Conservation (phyloP, 2,329 filamentous ascomycete species). For the Venturia pyrina region DNA sequence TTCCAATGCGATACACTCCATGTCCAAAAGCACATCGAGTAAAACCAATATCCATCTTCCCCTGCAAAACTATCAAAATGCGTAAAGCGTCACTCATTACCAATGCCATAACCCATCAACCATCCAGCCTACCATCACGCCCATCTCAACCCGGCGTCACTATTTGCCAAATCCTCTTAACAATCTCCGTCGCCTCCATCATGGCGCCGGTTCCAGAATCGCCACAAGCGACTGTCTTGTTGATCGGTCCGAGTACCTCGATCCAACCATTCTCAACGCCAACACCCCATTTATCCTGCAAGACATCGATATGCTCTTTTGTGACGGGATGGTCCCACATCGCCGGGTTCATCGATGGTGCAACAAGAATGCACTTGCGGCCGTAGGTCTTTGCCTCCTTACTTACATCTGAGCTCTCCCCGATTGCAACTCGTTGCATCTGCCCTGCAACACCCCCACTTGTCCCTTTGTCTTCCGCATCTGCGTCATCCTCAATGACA, state of each 20-base stretch:
- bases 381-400: not conserved
- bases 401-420: not conserved
- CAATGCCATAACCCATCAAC: not conserved
- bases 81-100: not conserved
- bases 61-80: not conserved
- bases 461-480: not conserved
- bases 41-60: not conserved
- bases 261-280: constrained; percentile 41
- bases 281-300: constrained; percentile 67
- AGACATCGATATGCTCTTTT: constrained; percentile 54
- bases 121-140: not conserved
- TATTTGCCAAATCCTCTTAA: not conserved
- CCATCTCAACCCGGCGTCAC: not conserved
- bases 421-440: not conserved
- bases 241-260: constrained; percentile 60
- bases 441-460: not conserved
- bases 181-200: constrained; percentile 66
- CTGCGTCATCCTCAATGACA: constrained; percentile 8
- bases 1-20: not conserved
- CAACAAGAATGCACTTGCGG: constrained; percentile 7
- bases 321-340: constrained; percentile 89
- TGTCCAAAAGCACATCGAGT: not conserved
- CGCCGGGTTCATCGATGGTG: constrained; percentile 67
- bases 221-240: constrained; percentile 74
- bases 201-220: constrained; percentile 77